A percentile compares a stretch with the other conserved stretches of the same genome.
phyloP scores from a whole-genome alignment of 495 filamentous ascomycete genomes.

The Podospora appendiculata region DNA sequence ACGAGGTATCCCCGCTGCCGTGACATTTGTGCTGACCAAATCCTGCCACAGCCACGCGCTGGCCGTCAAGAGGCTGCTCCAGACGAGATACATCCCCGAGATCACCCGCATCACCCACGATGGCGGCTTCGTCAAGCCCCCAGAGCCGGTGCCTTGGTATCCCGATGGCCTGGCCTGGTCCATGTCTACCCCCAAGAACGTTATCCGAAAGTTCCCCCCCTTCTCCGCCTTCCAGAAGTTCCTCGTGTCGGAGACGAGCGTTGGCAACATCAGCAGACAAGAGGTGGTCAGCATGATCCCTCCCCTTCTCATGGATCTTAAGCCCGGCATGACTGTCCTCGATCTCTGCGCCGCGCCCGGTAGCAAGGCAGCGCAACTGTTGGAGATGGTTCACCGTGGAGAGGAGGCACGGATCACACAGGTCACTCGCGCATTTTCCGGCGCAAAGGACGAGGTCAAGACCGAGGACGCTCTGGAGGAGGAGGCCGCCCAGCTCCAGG shows the following conservation, averaged over 20 bases:
- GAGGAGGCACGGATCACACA: slow-evolving; percentile 76
- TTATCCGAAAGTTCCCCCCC: slow-evolving; percentile 81
- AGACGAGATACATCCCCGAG: slow-evolving; percentile 81
- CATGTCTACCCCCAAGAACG: slow-evolving; percentile 93
- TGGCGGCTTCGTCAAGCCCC: slow-evolving; percentile 71
- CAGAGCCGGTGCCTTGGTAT: slow-evolving; percentile 77
- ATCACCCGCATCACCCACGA: slow-evolving; percentile 76
- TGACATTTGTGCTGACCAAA: slow-evolving; percentile 2
- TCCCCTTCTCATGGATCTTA: slow-evolving; percentile 83
- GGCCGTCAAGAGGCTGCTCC: slow-evolving; percentile 73
- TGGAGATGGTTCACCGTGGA: slow-evolving; percentile 87
- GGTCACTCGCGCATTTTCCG: slow-evolving; percentile 44
- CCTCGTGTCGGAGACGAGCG: slow-evolving; percentile 92
- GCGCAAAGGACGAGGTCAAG: slow-evolving; percentile 37
- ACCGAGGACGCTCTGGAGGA: slow-evolving; percentile 41
- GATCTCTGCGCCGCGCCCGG: slow-evolving; percentile 96
- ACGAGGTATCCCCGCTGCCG: background rate
- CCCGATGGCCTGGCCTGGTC: slow-evolving; percentile 89
- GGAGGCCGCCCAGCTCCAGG: slow-evolving; percentile 39
- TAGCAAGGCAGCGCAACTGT: slow-evolving; percentile 90
- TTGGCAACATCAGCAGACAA: slow-evolving; percentile 94
- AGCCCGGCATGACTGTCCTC: slow-evolving; percentile 83
- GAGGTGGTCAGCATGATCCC: slow-evolving; percentile 99
- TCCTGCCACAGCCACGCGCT: slow-evolving; percentile 60
- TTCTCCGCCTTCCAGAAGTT: slow-evolving; percentile 96